phyloP scores from a whole-genome alignment of 306 rosid genomes.

The Begonia fuchsioides region DNA sequence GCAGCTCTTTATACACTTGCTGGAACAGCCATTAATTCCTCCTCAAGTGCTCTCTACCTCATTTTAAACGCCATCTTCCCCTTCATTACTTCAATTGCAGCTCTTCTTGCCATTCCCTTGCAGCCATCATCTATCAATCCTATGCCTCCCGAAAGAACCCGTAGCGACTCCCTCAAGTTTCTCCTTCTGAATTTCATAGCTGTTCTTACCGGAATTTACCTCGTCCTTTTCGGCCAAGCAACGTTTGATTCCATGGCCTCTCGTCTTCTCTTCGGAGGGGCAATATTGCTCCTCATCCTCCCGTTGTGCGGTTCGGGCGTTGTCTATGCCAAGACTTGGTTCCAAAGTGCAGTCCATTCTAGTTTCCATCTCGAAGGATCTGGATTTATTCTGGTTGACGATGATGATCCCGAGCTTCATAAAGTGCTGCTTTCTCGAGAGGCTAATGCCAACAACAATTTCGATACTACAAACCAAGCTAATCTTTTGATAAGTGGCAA shows the following conservation, averaged over 20 bases:
- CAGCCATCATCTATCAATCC: conserved; percentile 51
- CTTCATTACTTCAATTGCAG: conserved; percentile 45
- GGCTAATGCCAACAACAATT: conserved; percentile 8
- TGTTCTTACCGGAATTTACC: conserved; percentile 60
- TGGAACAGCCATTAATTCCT: conserved; percentile 54
- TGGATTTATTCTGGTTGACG: conserved; percentile 60
- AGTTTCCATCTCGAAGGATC: conserved; percentile 38
- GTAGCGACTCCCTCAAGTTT: conserved; percentile 55
- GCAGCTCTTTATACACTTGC: conserved; percentile 90
- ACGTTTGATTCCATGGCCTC: conserved; percentile 24
- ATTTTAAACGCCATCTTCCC: conserved; percentile 68
- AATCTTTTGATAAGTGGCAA: conserved; percentile 1
- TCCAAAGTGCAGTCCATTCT: conserved; percentile 30
- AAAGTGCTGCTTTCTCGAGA: conserved; percentile 52
- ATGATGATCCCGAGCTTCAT: conserved; percentile 81
- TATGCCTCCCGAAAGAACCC: conserved; percentile 45
- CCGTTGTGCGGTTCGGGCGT: conserved; percentile 68
- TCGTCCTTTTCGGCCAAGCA: conserved; percentile 52
- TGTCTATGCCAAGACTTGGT: conserved; percentile 66
- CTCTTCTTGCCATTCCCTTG: conserved; percentile 58
- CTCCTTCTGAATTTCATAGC: conserved; percentile 62
- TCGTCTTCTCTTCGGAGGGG: conserved; percentile 45
- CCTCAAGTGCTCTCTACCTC: conserved; percentile 41
- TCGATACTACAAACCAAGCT: conserved; percentile 12
- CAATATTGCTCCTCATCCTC: conserved; percentile 41